Evolutionary conservation across 2,329 filamentous ascomycete species (phyloP), one percentile per base, ranked within the genome.

Genomic region (Cucurbitaria berberidis): DNA sequence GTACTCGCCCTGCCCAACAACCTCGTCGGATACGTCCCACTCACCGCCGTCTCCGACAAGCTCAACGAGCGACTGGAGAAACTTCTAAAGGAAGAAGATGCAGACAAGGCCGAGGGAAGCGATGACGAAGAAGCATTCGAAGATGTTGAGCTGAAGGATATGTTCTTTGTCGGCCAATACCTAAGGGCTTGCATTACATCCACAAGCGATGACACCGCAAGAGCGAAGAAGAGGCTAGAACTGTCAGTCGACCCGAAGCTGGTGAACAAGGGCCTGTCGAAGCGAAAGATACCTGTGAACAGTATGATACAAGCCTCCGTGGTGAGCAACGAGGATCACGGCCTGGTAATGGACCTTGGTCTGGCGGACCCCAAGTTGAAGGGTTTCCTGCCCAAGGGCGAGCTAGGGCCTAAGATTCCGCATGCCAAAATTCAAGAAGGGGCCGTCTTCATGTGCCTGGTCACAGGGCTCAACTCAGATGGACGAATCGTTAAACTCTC

Each of bases 291-390:
- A 9, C 86, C 95, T 9, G 77, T 83, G 35, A 89, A 96, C 68
- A 83, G 81, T 60, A 92, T 90, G 40, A 80, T 98, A 18, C 96
- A 98, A 82, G 93, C 92, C 1, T 89, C 92, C 0, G 88, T 99
- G 22, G 77, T 84, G 45, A 99, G 93, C 74, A 89, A 96, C n/a
- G 93, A 99, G 75, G 96, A 99, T 66, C 93, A 96, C 69, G 95
- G 95, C 57, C 84, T 95, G 52, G 85, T 98, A 50, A 96, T 99
- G 91, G 91, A 97, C 64, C 77, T 98, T 32, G 91, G 91, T 16
- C 80, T 98, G 6, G 81, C 86, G 30, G 85, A 86, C 47, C 78
- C 82, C 27, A 82, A 85, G 32, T 74, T 93, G 46, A 88, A 87
- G 59, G 95, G 90, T 2, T 99, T 99, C 77, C 82, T 99, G 69